A percentile compares a stretch with the other conserved stretches of the same genome.
These are phyloP conservation scores for Leccinum arenicola DNA, from an alignment of 768 basidiomycete genomes.

Conservation along the genomic window DNA sequence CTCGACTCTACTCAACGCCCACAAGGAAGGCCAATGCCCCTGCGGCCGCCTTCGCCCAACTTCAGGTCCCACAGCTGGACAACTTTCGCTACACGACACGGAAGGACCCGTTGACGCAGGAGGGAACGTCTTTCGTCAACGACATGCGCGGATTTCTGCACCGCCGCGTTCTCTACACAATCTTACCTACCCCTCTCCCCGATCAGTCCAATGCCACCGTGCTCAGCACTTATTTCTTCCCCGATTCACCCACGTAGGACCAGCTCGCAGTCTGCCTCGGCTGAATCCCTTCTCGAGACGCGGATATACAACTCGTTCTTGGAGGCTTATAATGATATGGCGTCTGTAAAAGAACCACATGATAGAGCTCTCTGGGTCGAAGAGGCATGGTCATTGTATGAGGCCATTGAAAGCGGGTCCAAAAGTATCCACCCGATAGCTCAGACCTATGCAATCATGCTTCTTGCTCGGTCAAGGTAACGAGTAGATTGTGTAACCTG, in stretches of 20 bases:
- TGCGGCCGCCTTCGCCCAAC: conserved; percentile 42
- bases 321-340: conserved; percentile 61
- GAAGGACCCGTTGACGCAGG: background rate
- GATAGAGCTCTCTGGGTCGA: conserved; percentile 57
- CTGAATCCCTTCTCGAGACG: conserved; percentile 45
- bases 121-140: conserved; percentile 1
- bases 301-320: conserved; percentile 66
- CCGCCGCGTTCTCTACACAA: conserved; percentile 46
- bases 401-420: conserved; percentile 46
- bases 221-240: conserved; percentile 52
- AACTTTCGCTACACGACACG: conserved; percentile 36
- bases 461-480: conserved; percentile 56
- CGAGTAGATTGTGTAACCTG: conserved; percentile 13
- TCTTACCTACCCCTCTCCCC: conserved; percentile 69
- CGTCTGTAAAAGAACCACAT: conserved; percentile 42
- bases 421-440: conserved; percentile 51
- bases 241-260: conserved; percentile 65
- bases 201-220: conserved; percentile 36
- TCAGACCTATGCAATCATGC: conserved; percentile 67
- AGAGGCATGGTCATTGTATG: conserved; percentile 59
- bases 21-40: conserved; percentile 54
- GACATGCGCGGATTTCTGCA: conserved; percentile 54
- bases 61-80: conserved; percentile 36
- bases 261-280: conserved; percentile 46
- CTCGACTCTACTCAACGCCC: conserved; percentile 68